phyloP scores from a whole-genome alignment of 805 yeast species.

The Saccharomycopsis amapae region DNA sequence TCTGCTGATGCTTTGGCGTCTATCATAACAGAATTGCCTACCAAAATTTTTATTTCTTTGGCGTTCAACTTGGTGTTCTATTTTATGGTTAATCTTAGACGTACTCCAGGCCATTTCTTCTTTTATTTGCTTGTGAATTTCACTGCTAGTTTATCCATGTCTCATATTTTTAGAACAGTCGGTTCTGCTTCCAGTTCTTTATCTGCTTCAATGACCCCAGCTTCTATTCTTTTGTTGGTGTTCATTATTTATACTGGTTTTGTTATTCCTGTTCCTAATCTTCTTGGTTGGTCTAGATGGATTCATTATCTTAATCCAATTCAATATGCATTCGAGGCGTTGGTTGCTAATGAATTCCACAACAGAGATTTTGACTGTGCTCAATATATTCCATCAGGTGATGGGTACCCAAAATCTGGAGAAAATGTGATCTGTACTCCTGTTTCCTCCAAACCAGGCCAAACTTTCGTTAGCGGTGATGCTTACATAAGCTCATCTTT shows the following conservation, averaged over 20 bases:
- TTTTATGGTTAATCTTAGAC: constrained; percentile 46
- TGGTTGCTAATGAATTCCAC: constrained; percentile 39
- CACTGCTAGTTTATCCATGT: constrained; percentile 38
- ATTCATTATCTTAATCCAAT: constrained; percentile 38
- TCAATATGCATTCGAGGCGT: constrained; percentile 37
- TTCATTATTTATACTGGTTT: constrained; percentile 37
- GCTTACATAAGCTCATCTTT: constrained; percentile 36
- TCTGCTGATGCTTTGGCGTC: constrained; percentile 53
- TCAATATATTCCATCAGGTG: constrained; percentile 36
- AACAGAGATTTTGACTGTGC: constrained; percentile 32
- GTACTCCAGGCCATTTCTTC: constrained; percentile 48
- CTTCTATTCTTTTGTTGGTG: constrained; percentile 34
- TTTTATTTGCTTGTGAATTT: constrained; percentile 40
- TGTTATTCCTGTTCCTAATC: constrained; percentile 35
- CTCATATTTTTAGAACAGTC: constrained; percentile 33
- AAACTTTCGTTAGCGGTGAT: constrained; percentile 39
- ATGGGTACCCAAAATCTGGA: constrained; percentile 31
- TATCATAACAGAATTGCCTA: constrained; percentile 43
- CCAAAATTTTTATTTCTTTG: constrained; percentile 38
- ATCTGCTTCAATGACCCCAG: constrained; percentile 40
- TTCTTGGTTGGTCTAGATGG: constrained; percentile 44
- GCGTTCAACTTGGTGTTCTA: constrained; percentile 45
- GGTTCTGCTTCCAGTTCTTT: constrained; percentile 34
- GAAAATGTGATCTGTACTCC: constrained; percentile 38
- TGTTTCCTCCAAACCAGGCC: constrained; percentile 46